Evolutionary conservation across 192 early-diverging fungal genomes (phyloP), one percentile per base, ranked within the genome.

Genomic region (Coemansia sp.): DNA sequence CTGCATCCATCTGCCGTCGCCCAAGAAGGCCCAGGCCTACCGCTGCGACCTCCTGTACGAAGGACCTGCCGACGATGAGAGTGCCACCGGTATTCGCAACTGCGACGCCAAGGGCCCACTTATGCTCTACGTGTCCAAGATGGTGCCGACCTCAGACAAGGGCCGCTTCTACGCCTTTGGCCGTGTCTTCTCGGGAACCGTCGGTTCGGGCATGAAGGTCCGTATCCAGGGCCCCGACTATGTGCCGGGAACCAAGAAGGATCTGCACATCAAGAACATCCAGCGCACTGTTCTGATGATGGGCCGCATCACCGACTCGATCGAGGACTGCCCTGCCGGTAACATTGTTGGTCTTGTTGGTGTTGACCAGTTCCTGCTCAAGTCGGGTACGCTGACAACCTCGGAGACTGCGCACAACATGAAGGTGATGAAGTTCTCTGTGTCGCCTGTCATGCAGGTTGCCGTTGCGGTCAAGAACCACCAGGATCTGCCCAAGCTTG

Each of bases 341-440:
- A 98, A 98, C 88, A 96, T 97, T 75, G 79, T 98, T 61, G 95
- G 95, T 87, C 91, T 98, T 69, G 94, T 97, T 72, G 97, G 97
- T 86, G 88, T 98, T 64, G 97, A 98, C 83, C 94, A 97, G 87
- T 98, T 92, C 90, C 85, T 98, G 87, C 89, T 97, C 82, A 98
- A 98, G 89, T 95, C 95, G 59, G 97, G 94, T 83, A 98, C 96
- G 74, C 89, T 98, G 81, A 94, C 94, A 66, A 97, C 97, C 57
- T 89, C 85, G 25, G 95, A 96, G 41, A 82, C 84, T 67, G 93
- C 95, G 56, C 92, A 98, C 89, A 97, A 97, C 89, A 80, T 97
- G 85, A 94, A 89, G 85, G 95, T 98, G 85, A 97, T 98, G 97
- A 96, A 96, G 87, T 98, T 97, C 91, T 96, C 94, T 56, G 95